phyloP scores from a whole-genome alignment of 1,139 yeast genomes.

The Kluyveromyces marxianus region DNA sequence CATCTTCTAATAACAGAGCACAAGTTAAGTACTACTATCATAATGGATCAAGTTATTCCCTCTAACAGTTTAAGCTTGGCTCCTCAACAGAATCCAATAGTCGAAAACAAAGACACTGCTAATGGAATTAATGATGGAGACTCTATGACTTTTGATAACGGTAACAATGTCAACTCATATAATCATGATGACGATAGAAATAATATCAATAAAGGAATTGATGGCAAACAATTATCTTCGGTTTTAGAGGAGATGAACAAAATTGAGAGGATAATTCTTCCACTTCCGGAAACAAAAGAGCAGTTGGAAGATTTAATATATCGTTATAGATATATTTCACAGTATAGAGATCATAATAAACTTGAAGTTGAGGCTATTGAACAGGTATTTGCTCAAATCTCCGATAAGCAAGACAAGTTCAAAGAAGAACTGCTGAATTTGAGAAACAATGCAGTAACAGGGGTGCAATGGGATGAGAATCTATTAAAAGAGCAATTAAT shows the following conservation, averaged over 20 bases:
- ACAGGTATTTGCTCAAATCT: constrained; percentile 28
- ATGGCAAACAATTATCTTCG: neutral
- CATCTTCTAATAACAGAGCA: too few species aligned
- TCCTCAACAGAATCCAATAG: neutral
- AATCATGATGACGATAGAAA: neutral
- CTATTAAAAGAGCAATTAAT: constrained; percentile 60
- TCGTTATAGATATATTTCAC: constrained; percentile 27
- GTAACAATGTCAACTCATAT: neutral
- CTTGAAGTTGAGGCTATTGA: constrained; percentile 32
- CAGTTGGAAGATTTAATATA: constrained; percentile 28
- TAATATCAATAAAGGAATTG: neutral
- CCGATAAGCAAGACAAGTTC: constrained; percentile 34
- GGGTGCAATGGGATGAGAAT: constrained; percentile 37
- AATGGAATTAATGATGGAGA: neutral
- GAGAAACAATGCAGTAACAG: constrained; percentile 19
- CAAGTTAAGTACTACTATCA: too few species aligned
- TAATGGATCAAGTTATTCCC: too few species aligned
- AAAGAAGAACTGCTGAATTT: constrained; percentile 28
- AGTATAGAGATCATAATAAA: constrained; percentile 20
- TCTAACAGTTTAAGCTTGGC: too few species aligned
- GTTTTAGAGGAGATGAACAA: neutral
- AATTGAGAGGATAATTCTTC: constrained; percentile 13
- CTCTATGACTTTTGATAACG: neutral
- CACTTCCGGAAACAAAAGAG: constrained; percentile 21
- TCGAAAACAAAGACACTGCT: neutral